These are phyloP conservation scores for Aspergillus sp. DNA, from an alignment of 2,329 filamentous ascomycete species.

Conservation along the genomic window DNA sequence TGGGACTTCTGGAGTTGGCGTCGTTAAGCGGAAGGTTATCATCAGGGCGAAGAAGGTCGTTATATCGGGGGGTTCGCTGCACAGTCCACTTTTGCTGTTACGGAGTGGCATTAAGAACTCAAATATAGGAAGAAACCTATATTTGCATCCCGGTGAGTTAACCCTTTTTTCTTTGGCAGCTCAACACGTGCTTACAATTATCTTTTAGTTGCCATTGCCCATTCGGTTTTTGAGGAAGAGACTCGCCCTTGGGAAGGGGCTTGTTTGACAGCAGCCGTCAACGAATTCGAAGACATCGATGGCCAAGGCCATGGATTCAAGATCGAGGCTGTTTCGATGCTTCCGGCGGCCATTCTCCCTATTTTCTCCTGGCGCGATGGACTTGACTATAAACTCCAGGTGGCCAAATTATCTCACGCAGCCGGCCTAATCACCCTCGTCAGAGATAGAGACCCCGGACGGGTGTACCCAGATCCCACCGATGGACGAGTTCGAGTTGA, in stretches of 20 bases:
- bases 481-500: constrained; percentile 65
- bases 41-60: constrained; percentile 80
- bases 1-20: constrained; percentile 52
- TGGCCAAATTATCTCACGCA: constrained; percentile 67
- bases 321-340: constrained; percentile 73
- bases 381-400: constrained; percentile 69
- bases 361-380: constrained; percentile 67
- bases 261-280: constrained; percentile 76
- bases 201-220: constrained; percentile 38
- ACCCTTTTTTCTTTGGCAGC: background rate
- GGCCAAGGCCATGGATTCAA: constrained; percentile 78
- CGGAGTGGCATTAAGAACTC: constrained; percentile 78
- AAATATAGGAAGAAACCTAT: constrained; percentile 77
- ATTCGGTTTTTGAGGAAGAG: constrained; percentile 67
- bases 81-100: constrained; percentile 72
- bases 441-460: constrained; percentile 73
- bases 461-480: constrained; percentile 68
- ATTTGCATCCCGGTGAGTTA: constrained; percentile 73
- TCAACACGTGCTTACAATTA: background rate
- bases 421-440: constrained; percentile 71
- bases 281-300: constrained; percentile 78
- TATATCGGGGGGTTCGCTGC: constrained; percentile 72
- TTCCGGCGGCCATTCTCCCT: constrained; percentile 65
- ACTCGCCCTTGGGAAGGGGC: constrained; percentile 72
- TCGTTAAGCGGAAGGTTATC: constrained; percentile 61